A percentile compares a stretch with the other conserved stretches of the same genome.
Conservation (phyloP, 306 rosid species). For the Potentilla sterilis region DNA sequence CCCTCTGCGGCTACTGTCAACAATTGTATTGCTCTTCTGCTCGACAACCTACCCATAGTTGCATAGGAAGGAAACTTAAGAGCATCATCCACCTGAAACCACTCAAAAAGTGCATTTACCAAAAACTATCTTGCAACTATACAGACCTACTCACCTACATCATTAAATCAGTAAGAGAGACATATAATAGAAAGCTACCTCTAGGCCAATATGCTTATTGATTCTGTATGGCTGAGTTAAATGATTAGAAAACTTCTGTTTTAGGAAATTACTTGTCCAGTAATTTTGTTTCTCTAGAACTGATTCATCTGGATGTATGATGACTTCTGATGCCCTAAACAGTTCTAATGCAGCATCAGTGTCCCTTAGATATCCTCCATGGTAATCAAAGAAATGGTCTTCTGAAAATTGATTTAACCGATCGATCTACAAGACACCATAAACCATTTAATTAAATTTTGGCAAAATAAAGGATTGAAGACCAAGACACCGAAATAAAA, state of each 20-base stretch:
- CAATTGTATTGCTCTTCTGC: slow-evolving; percentile 56
- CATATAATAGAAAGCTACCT: slow-evolving; percentile 42
- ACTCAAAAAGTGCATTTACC: slow-evolving; percentile 14
- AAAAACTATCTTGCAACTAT: slow-evolving; percentile 4
- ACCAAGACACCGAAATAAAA: slow-evolving; percentile 18
- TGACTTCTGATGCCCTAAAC: slow-evolving; percentile 68
- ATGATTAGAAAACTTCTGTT: slow-evolving; percentile 28
- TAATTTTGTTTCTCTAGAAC: slow-evolving; percentile 46
- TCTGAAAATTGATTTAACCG: slow-evolving; percentile 55
- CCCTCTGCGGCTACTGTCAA: too few species aligned
- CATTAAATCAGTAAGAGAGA: slow-evolving; percentile 7
- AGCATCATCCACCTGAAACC: slow-evolving; percentile 54
- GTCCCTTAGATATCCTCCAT: slow-evolving; percentile 71
- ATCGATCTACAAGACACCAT: slow-evolving; percentile 53
- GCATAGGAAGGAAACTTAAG: slow-evolving; percentile 56
- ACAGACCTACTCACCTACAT: not conserved
- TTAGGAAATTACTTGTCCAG: slow-evolving; percentile 59
- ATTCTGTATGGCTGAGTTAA: slow-evolving; percentile 27
- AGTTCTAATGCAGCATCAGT: slow-evolving; percentile 56
- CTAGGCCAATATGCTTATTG: slow-evolving; percentile 35
- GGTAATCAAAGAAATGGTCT: slow-evolving; percentile 50
- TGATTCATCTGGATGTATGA: slow-evolving; percentile 54
- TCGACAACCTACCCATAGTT: slow-evolving; percentile 53
- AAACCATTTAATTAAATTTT: slow-evolving; percentile 17
- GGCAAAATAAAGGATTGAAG: slow-evolving; percentile 4